Conservation (phyloP, 768 basidiomycete species). For the Pisolithus sp. region DNA sequence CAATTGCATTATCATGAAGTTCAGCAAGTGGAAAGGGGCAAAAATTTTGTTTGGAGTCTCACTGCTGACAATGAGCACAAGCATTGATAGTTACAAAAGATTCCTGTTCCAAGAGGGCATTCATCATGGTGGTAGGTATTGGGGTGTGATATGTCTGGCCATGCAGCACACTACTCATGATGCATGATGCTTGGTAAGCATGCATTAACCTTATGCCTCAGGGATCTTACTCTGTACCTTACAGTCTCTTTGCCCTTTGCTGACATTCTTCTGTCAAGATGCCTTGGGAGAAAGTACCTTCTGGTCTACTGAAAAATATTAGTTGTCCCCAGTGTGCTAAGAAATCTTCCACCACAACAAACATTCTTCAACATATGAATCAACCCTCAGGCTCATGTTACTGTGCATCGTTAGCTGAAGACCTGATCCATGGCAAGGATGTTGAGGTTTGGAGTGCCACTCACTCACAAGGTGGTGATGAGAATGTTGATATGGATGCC, state of each 20-base stretch:
- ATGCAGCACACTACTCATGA: neutral
- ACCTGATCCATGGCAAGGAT: neutral
- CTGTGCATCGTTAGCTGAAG: neutral
- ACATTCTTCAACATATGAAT: neutral
- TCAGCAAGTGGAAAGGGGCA: neutral
- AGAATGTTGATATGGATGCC: neutral
- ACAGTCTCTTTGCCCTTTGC: neutral
- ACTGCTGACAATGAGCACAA: neutral
- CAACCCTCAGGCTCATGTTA: slow-evolving; percentile 9
- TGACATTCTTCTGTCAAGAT: neutral
- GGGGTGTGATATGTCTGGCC: neutral
- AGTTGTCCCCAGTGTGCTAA: slow-evolving; percentile 11
- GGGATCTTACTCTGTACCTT: neutral
- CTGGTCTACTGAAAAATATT: neutral
- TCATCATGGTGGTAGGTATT: neutral
- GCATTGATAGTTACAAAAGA: neutral
- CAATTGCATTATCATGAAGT: neutral
- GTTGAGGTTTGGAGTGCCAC: neutral
- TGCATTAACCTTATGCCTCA: neutral
- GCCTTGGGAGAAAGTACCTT: neutral
- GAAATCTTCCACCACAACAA: slow-evolving; percentile 9
- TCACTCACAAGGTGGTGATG: neutral
- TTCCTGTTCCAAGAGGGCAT: neutral
- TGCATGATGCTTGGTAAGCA: neutral
- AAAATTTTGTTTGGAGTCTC: neutral